A percentile compares a stretch with the other conserved stretches of the same genome.
Evolutionary conservation across 2,329 filamentous ascomycete genomes (phyloP).

Genomic region (Calonectria pseudoreteaudii): DNA sequence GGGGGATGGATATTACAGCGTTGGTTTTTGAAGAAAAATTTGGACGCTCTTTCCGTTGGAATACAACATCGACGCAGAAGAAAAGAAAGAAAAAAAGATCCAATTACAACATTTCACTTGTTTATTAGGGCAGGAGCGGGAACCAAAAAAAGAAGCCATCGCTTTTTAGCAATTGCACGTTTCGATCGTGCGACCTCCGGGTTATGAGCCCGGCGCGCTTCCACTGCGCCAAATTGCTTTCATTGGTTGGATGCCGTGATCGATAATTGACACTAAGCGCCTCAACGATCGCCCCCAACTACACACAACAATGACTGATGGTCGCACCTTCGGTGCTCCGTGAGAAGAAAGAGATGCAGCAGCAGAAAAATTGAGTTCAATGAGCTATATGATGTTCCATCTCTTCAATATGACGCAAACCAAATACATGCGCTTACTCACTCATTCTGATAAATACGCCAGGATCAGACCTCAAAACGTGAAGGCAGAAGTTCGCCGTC

Average conservation of each 20-base stretch:
- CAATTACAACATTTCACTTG: too few species aligned
- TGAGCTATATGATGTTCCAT: neutral
- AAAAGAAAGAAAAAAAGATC: too few species aligned
- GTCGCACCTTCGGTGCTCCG: neutral
- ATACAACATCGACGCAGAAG: neutral
- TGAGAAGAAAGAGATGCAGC: neutral
- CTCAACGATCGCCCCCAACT: neutral
- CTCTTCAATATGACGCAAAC: neutral
- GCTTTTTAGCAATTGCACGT: neutral
- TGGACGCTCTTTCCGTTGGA: neutral
- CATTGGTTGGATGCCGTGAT: neutral
- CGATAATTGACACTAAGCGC: neutral
- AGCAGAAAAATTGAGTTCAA: neutral
- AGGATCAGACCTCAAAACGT: neutral
- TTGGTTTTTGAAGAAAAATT: neutral
- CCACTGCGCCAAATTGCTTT: slow-evolving; percentile 11
- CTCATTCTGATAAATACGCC: neutral
- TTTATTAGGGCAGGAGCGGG: too few species aligned
- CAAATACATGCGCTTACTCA: neutral
- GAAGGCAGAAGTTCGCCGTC: neutral
- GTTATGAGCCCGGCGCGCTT: slow-evolving; percentile 10
- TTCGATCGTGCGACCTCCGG: slow-evolving; percentile 10
- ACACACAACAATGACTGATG: neutral
- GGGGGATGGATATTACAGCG: too few species aligned
- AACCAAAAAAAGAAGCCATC: neutral